Conservation (phyloP, 202 grass and related monocot genomes). For the Schoenoplectus tabernaemontani region DNA sequence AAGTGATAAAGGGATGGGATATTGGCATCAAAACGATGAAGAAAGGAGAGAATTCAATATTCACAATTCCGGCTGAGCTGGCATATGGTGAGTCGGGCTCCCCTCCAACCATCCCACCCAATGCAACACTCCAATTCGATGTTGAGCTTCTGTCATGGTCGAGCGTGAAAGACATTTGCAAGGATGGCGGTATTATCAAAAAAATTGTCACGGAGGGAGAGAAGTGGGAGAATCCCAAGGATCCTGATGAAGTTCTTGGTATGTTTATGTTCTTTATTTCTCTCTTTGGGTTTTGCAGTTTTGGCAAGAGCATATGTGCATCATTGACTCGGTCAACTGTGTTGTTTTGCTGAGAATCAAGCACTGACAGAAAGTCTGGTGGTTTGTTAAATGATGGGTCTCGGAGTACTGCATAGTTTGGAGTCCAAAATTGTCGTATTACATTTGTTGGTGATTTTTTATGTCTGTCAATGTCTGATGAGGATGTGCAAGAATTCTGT, state of each 20-base stretch:
- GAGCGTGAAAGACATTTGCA: constrained; percentile 76
- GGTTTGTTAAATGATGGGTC: neutral
- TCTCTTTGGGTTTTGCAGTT: neutral
- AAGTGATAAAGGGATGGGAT: constrained; percentile 96
- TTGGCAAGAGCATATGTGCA: neutral
- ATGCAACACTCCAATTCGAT: constrained; percentile 83
- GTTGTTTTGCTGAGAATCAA: neutral
- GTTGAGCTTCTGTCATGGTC: constrained; percentile 91
- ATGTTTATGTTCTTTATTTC: constrained; percentile 3
- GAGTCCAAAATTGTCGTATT: neutral
- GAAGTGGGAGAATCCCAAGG: constrained; percentile 89
- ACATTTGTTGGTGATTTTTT: neutral
- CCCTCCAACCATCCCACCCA: constrained; percentile 73
- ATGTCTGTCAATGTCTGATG: neutral
- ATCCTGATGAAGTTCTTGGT: constrained; percentile 90
- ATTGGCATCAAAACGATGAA: constrained; percentile 96
- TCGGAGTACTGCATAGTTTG: neutral
- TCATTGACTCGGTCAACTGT: neutral
- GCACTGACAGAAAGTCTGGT: neutral
- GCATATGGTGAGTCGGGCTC: constrained; percentile 87
- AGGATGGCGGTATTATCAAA: constrained; percentile 87
- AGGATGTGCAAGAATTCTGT: neutral
- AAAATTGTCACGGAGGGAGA: constrained; percentile 77
- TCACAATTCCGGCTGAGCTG: constrained; percentile 84
- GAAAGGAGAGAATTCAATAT: constrained; percentile 88